A percentile compares a stretch with the other conserved stretches of the same genome.
phyloP scores from a whole-genome alignment of 1,139 yeast genomes.

The Protomyces lactucae-debilis region DNA sequence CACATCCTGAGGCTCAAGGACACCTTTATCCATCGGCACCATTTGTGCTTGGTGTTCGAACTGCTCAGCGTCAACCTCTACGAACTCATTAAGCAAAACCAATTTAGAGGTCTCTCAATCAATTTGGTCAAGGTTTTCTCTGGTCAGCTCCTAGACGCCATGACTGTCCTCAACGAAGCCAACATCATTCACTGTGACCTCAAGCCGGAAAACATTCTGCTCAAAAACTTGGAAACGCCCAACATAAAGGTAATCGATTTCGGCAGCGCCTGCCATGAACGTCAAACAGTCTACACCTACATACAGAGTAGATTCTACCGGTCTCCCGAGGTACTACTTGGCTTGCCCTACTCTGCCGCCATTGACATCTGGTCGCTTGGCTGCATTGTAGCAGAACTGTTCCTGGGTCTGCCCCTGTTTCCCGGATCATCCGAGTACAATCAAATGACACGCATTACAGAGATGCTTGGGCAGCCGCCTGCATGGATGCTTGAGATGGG shows the following conservation, averaged over 20 bases:
- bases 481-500: constrained; percentile 97
- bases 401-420: constrained; percentile 85
- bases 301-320: constrained; percentile 94
- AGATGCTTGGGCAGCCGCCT: constrained; percentile 81
- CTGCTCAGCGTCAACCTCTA: constrained; percentile 79
- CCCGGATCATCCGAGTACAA: constrained; percentile 95
- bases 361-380: constrained; percentile 99
- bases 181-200: constrained; percentile 92
- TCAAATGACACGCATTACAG: constrained; percentile 75
- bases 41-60: constrained; percentile 88
- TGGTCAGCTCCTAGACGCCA: constrained; percentile 72
- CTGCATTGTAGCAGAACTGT: constrained; percentile 90
- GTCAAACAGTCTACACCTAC: constrained; percentile 85
- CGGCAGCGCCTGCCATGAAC: constrained; percentile 92
- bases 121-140: constrained; percentile 73
- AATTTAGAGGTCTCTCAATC: constrained; percentile 83
- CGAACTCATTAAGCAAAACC: constrained; percentile 87
- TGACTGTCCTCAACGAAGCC: constrained; percentile 72
- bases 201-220: constrained; percentile 88
- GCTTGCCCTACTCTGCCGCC: constrained; percentile 77
- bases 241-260: constrained; percentile 91
- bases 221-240: constrained; percentile 72
- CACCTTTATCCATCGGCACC: constrained; percentile 87
- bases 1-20: constrained; percentile 76
- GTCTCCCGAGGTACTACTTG: constrained; percentile 90